Percentiles rank a stretch among this genome's conserved stretches.
These are phyloP conservation scores for Fraxinus pennsylvanica DNA, from an alignment of 257 asterid genomes.

Conservation along the genomic window DNA sequence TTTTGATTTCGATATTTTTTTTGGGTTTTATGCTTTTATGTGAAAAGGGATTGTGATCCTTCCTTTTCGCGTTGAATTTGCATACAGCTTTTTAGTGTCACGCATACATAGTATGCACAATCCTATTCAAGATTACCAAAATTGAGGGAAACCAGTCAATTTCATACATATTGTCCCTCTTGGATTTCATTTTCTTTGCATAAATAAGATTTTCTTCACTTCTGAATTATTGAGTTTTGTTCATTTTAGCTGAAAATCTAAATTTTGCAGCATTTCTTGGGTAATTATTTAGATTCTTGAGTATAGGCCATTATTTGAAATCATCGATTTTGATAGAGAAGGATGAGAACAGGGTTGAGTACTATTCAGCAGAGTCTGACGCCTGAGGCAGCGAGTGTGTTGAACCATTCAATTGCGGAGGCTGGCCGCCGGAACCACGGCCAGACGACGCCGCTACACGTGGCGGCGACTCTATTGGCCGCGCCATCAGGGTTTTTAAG, in stretches of 20 bases:
- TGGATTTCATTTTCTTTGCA: slow-evolving; percentile 19
- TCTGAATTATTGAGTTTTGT: slow-evolving; percentile 1
- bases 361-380: slow-evolving; percentile 88
- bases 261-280: slow-evolving; percentile 20
- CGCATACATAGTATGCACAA: slow-evolving; percentile 15
- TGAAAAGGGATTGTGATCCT: slow-evolving; percentile 49
- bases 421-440: slow-evolving; percentile 87
- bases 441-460: slow-evolving; percentile 92
- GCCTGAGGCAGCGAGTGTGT: slow-evolving; percentile 74
- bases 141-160: neutral
- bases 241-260: slow-evolving; percentile 1
- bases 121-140: neutral
- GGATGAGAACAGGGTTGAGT: slow-evolving; percentile 53
- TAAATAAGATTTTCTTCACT: neutral
- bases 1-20: slow-evolving; percentile 16
- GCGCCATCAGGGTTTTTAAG: slow-evolving; percentile 76
- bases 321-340: slow-evolving; percentile 2
- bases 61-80: slow-evolving; percentile 62
- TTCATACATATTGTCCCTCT: neutral
- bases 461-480: slow-evolving; percentile 82
- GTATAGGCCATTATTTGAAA: slow-evolving; percentile 1
- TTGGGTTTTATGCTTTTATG: slow-evolving; percentile 29
- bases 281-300: slow-evolving; percentile 6
- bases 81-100: slow-evolving; percentile 32
- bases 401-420: slow-evolving; percentile 80